A percentile compares a stretch with the other conserved stretches of the same genome.
Evolutionary conservation across 176 grass and related monocot genomes (phyloP).

Genomic region (Bolboschoenus planiculmis): DNA sequence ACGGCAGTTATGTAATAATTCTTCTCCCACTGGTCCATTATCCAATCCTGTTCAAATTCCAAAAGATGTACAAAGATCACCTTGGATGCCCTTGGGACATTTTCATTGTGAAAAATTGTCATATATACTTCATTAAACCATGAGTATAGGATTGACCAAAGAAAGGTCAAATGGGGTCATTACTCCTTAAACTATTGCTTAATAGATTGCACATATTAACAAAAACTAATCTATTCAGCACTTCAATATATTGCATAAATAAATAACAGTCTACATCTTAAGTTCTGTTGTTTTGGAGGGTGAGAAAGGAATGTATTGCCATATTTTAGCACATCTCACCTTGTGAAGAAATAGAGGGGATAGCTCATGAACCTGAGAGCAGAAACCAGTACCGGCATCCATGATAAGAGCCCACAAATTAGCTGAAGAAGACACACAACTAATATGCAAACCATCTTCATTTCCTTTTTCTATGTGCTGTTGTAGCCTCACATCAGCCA

Average conservation of each 20-base stretch:
- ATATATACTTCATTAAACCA: not conserved
- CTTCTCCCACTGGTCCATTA: slow-evolving; percentile 93
- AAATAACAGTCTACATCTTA: not conserved
- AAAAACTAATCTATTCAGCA: not conserved
- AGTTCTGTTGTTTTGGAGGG: not conserved
- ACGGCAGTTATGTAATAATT: slow-evolving; percentile 86
- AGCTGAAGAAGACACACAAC: slow-evolving; percentile 61
- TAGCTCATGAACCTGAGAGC: slow-evolving; percentile 76
- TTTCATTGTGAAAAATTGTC: not conserved
- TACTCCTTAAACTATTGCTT: not conserved
- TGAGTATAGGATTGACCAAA: not conserved
- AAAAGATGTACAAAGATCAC: not conserved
- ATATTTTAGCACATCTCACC: slow-evolving; percentile 38
- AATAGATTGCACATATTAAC: not conserved
- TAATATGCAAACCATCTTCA: slow-evolving; percentile 77
- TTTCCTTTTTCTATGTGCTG: slow-evolving; percentile 91
- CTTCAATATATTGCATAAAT: not conserved
- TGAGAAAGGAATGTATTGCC: not conserved
- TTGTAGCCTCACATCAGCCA: slow-evolving; percentile 65
- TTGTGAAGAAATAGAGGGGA: slow-evolving; percentile 68
- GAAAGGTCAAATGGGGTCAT: not conserved
- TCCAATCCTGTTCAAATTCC: slow-evolving; percentile 61
- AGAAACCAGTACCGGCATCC: slow-evolving; percentile 68
- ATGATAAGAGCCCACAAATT: slow-evolving; percentile 90
- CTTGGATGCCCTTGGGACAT: not conserved